Evolutionary conservation across 345 rosid species (phyloP), one percentile per base, ranked within the genome.

Genomic region (Kandelia obovata): DNA sequence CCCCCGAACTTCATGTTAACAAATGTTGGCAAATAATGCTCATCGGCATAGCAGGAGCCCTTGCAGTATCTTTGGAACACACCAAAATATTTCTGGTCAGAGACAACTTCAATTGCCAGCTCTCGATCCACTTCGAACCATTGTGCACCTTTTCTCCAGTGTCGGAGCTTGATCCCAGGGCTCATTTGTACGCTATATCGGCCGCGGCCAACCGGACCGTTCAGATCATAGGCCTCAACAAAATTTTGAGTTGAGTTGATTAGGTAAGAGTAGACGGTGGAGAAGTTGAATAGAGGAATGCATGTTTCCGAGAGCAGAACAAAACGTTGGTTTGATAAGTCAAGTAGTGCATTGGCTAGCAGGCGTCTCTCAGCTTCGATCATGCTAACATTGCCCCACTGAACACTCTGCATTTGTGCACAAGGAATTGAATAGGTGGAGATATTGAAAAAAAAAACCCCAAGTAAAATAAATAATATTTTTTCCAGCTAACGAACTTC

Each of bases 121-220:
- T 68, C 71, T 31, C 97, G 86, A 73, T 86, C 85, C 60, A 88
- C 51, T 66, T 85, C 91, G 60, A 93, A 88, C 97, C 98, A 93
- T 23, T 93, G 97, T 6, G 97, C 83, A 2, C 98, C 98, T 76
- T 93, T 93, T 17, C 97, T 68, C 98, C 98, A 93, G 51, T 89
- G 84, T 0, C 55, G 46, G 9, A 88, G 47, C 15, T 31, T 65
- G 61, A 93, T 60, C 5, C 70, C 72, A 13, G 98, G 97, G 25
- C 78, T 73, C 96, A 93, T 86, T 31, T 49, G 65, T 0, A 47
- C 70, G 70, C 52, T 82, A 69, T 91, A 93, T 9, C 98, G 82
- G 51, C 96, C 94, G 0, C 91, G 87, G 7, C 96, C 97, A 0
- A 83, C 89, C 0, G 84, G 73, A 61, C 84, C 80, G 0, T 70